Base-by-base conservation (phyloP, 129 eudicot species). In the Flaveria brownii region DNA sequence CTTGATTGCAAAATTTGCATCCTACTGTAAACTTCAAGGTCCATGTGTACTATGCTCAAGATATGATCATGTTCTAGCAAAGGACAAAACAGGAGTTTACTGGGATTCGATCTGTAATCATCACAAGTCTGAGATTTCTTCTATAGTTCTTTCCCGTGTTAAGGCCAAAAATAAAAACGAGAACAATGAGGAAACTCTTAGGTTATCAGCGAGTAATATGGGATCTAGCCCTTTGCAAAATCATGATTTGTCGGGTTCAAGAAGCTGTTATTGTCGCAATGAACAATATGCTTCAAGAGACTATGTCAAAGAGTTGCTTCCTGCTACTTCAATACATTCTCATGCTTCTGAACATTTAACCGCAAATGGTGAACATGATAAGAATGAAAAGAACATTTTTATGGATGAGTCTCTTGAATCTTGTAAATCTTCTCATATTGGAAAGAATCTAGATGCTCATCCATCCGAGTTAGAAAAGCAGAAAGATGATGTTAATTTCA, bases 21-120 rank as follows among this genome's bases (percentile, higher is more conserved):
- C 83, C 43, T 83, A 84, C 80, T 85, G 81, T 82, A 85, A 75
- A n/a, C 80, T 93, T 84, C 88, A 82, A 79, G 65, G 83, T 70
- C 98, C 98, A 13, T 93, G 98, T 83, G 52, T 90, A 76, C 75
- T 93, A 6, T 93, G 98, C 82, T 90, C 98, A 42, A 88, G 98
- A 82, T 82, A 89, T 26, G 98, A 93, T 84, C 95, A 90, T 78
- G 82, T 90, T 76, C 51, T 93, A 41, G 86, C 92, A 15, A 84
- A 87, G 60, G 91, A 88, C 72, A 85, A 84, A 70, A 72, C 25
- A 16, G 90, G 87, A 49, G 78, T 88, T 84, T 88, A 82, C 69
- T 77, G 96, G 91, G 91, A 93, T 82, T 85, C 90, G 26, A 81
- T 93, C 9, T 93, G 98, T 84, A 60, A 56, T 16, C 82, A 83